These are phyloP conservation scores for Hypholoma fasciculare DNA, from an alignment of 768 basidiomycete species.

Conservation along the genomic window DNA sequence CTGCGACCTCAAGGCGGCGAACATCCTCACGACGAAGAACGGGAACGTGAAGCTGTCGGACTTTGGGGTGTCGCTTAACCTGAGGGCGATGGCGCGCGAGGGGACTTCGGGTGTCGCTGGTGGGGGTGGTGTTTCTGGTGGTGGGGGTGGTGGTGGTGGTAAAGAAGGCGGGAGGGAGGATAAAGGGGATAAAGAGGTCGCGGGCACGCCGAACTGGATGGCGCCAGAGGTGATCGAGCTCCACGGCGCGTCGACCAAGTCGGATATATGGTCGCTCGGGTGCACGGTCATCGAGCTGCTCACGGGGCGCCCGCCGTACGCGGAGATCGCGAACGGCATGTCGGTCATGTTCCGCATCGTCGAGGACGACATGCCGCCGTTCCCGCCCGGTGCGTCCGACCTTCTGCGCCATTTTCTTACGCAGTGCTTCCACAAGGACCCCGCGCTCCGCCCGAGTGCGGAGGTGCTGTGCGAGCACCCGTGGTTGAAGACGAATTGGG, in stretches of 20 bases:
- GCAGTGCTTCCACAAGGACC: conserved; percentile 92
- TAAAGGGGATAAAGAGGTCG: conserved; percentile 37
- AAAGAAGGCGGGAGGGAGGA: too few relatives aligned
- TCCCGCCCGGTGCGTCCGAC: conserved; percentile 80
- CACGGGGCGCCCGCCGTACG: conserved; percentile 90
- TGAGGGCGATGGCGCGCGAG: conserved; percentile 83
- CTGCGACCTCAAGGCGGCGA: conserved; percentile 97
- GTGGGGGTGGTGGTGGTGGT: too few relatives aligned
- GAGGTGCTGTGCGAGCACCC: conserved; percentile 85
- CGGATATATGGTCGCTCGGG: conserved; percentile 94
- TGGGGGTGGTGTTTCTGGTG: too few relatives aligned
- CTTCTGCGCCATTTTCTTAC: conserved; percentile 76
- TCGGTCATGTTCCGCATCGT: conserved; percentile 98
- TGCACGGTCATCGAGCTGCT: conserved; percentile 94
- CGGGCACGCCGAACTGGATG: conserved; percentile 99
- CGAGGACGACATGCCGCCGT: conserved; percentile 85
- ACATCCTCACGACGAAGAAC: conserved; percentile 97
- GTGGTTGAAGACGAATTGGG: conserved; percentile 86
- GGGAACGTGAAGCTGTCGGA: conserved; percentile 97
- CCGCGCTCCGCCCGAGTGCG: conserved; percentile 78
- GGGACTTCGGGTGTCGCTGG: conserved; percentile 25
- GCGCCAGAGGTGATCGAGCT: conserved; percentile 97
- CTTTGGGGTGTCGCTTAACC: conserved; percentile 95
- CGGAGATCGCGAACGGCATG: conserved; percentile 88
- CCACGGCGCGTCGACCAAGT: conserved; percentile 89